phyloP scores from a whole-genome alignment of 805 yeast genomes.

The Myxozyma geophila region DNA sequence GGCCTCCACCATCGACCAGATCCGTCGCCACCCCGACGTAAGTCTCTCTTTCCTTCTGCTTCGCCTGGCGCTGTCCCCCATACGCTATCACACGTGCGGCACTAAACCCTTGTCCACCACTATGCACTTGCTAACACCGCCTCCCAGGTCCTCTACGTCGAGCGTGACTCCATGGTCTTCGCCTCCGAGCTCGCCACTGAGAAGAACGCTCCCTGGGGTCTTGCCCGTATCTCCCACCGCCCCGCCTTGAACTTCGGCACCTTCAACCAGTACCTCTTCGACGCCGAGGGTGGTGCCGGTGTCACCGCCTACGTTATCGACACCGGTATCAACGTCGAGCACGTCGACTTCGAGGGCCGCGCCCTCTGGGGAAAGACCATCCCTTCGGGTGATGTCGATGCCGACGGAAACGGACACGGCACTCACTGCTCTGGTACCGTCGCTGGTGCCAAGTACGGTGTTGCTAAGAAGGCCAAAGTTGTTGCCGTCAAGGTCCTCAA shows the following conservation, averaged over 20 bases:
- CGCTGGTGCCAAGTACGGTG: slow-evolving; percentile 61
- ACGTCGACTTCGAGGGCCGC: slow-evolving; percentile 63
- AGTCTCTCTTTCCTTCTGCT: slow-evolving; percentile 1
- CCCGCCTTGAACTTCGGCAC: slow-evolving; percentile 62
- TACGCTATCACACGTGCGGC: background rate
- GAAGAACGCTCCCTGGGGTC: slow-evolving; percentile 77
- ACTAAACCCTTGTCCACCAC: background rate
- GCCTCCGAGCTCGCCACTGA: slow-evolving; percentile 54
- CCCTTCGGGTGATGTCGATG: slow-evolving; percentile 54
- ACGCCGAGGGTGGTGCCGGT: slow-evolving; percentile 63
- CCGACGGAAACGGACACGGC: slow-evolving; percentile 67
- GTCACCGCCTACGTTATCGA: slow-evolving; percentile 62
- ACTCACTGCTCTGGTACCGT: slow-evolving; percentile 72
- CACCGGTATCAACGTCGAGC: slow-evolving; percentile 59
- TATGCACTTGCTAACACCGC: slow-evolving; percentile 3
- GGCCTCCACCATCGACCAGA: slow-evolving; percentile 70
- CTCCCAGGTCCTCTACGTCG: slow-evolving; percentile 58
- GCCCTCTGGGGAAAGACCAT: slow-evolving; percentile 65
- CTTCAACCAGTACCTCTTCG: slow-evolving; percentile 64
- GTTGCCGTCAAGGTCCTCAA: slow-evolving; percentile 67
- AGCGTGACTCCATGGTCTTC: slow-evolving; percentile 57
- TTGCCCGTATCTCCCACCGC: slow-evolving; percentile 71
- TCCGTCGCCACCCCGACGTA: slow-evolving; percentile 58
- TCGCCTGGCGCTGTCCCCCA: background rate
- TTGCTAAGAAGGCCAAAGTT: slow-evolving; percentile 62